A percentile compares a stretch with the other conserved stretches of the same genome.
phyloP scores from a whole-genome alignment of 78 protist genomes.

The Bodo saltans region DNA sequence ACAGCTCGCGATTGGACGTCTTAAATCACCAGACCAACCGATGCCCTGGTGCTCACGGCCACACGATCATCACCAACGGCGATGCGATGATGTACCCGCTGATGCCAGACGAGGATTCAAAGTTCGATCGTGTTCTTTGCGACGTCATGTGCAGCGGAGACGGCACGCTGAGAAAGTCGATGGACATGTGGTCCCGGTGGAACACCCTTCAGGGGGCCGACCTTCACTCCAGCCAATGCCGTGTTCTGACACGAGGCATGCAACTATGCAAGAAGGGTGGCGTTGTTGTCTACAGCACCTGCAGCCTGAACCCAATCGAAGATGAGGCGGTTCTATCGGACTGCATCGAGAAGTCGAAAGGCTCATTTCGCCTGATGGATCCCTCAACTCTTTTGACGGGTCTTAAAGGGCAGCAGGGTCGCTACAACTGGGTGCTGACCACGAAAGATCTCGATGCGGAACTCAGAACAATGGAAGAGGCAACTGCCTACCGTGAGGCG shows the following conservation, averaged over 20 bases:
- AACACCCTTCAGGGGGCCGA: conserved; percentile 9
- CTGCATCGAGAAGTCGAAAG: conserved; percentile 45
- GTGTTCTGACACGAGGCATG: conserved; percentile 68
- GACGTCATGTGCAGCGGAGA: conserved; percentile 96
- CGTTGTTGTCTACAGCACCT: conserved; percentile 90
- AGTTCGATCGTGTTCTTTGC: conserved; percentile 77
- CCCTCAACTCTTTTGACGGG: conserved; percentile 47
- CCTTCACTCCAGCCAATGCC: conserved; percentile 73
- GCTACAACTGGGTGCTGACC: conserved; percentile 62
- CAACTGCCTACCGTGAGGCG: not conserved
- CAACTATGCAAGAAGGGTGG: conserved; percentile 82
- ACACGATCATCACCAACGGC: conserved; percentile 69
- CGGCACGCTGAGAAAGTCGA: conserved; percentile 92
- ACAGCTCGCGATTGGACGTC: conserved; percentile 74
- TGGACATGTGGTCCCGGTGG: conserved; percentile 85
- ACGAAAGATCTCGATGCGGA: conserved; percentile 5
- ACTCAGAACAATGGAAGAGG: not conserved
- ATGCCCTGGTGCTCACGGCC: conserved; percentile 41
- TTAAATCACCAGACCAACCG: conserved; percentile 74
- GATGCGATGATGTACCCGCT: conserved; percentile 66
- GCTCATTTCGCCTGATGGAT: conserved; percentile 72
- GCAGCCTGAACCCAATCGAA: conserved; percentile 94
- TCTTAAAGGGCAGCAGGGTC: conserved; percentile 57
- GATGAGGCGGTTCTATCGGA: conserved; percentile 93
- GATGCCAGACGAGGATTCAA: not conserved